phyloP scores from a whole-genome alignment of 1,284 basidiomycete genomes.

The Leccinum fuscescens region DNA sequence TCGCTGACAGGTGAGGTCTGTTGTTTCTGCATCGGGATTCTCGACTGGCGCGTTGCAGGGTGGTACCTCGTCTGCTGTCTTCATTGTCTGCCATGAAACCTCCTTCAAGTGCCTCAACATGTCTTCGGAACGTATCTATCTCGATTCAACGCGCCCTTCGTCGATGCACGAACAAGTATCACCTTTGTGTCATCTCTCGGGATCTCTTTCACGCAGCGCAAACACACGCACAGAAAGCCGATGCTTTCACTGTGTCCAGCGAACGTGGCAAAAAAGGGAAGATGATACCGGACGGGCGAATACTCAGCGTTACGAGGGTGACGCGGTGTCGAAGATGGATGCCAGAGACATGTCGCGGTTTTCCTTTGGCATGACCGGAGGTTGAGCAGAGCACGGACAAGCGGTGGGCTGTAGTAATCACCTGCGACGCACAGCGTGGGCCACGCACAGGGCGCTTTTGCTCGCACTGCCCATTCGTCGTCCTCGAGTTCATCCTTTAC shows the following conservation, averaged over 20 bases:
- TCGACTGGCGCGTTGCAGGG: slow-evolving; percentile 4
- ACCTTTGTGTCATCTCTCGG: slow-evolving; percentile 30
- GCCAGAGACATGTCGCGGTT: slow-evolving; percentile 31
- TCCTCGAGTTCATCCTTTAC: slow-evolving; percentile 14
- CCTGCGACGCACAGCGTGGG: slow-evolving; percentile 19
- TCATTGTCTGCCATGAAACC: slow-evolving; percentile 25
- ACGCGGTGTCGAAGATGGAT: slow-evolving; percentile 13
- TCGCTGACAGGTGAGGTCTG: slow-evolving; percentile 12
- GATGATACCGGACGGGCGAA: slow-evolving; percentile 26
- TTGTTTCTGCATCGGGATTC: neutral
- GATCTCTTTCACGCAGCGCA: slow-evolving; percentile 22
- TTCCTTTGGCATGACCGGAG: slow-evolving; percentile 3
- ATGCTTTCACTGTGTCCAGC: slow-evolving; percentile 24
- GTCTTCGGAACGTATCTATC: slow-evolving; percentile 30
- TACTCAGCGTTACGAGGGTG: slow-evolving; percentile 13
- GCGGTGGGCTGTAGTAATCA: slow-evolving; percentile 5
- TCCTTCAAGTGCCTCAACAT: slow-evolving; percentile 12
- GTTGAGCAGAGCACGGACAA: slow-evolving; percentile 29
- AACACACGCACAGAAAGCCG: slow-evolving; percentile 31
- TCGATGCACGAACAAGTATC: slow-evolving; percentile 25
- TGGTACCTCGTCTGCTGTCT: slow-evolving; percentile 6
- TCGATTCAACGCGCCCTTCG: slow-evolving; percentile 9
- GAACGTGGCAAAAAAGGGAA: slow-evolving; percentile 18
- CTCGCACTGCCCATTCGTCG: slow-evolving; percentile 19
- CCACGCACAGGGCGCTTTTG: slow-evolving; percentile 32